These are phyloP conservation scores for Penicillium bialowiezense DNA, from an alignment of 495 filamentous ascomycete genomes.

Conservation along the genomic window DNA sequence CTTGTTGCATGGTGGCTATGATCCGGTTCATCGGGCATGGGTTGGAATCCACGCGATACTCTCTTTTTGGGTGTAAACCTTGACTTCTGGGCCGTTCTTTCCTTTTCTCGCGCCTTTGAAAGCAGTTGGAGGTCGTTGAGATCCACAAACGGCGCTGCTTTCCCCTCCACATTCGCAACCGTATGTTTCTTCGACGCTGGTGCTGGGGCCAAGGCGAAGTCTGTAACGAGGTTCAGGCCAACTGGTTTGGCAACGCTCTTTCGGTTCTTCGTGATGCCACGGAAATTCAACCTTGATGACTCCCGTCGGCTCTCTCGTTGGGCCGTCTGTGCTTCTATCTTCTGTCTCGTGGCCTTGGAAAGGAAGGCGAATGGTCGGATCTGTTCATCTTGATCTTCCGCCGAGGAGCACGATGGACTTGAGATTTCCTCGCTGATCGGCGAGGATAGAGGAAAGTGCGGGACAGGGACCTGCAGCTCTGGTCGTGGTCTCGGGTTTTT, in stretches of 20 bases:
- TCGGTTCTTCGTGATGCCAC: slow-evolving; percentile 43
- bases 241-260: slow-evolving; percentile 39
- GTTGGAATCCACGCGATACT: slow-evolving; percentile 15
- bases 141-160: slow-evolving; percentile 31
- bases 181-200: not conserved
- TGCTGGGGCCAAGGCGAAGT: slow-evolving; percentile 31
- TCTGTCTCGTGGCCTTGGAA: slow-evolving; percentile 26
- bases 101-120: slow-evolving; percentile 34
- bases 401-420: slow-evolving; percentile 36
- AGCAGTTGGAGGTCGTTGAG: slow-evolving; percentile 41
- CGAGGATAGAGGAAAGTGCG: slow-evolving; percentile 43
- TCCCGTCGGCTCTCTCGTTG: slow-evolving; percentile 12
- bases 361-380: slow-evolving; percentile 31
- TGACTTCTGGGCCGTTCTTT: slow-evolving; percentile 28
- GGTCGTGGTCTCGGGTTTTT: slow-evolving; percentile 24
- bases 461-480: slow-evolving; percentile 32
- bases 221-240: slow-evolving; percentile 65
- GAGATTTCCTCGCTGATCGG: slow-evolving; percentile 44
- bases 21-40: slow-evolving; percentile 14
- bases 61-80: slow-evolving; percentile 26
- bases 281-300: slow-evolving; percentile 11
- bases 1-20: slow-evolving; percentile 1
- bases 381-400: slow-evolving; percentile 30
- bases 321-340: slow-evolving; percentile 12
- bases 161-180: not conserved